These are phyloP conservation scores for Suhomyces kunorum DNA, from an alignment of 1,139 yeast species.

Conservation along the genomic window DNA sequence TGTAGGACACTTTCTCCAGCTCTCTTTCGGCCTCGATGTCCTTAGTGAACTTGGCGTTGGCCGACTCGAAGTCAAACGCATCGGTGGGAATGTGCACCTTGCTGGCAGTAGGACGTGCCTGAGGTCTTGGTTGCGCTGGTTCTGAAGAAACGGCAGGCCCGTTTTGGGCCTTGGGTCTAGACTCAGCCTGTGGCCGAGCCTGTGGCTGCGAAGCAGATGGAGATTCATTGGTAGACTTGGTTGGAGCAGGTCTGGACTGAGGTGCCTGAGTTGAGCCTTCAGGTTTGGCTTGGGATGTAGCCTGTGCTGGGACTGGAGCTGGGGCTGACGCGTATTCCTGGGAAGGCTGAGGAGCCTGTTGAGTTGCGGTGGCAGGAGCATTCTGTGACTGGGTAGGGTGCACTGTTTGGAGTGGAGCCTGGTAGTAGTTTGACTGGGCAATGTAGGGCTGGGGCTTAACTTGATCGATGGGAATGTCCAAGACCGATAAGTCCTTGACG, in stretches of 20 bases:
- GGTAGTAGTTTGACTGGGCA: constrained; percentile 17
- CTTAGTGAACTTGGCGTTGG: constrained; percentile 43
- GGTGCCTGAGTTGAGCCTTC: not conserved
- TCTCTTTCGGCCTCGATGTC: constrained; percentile 31
- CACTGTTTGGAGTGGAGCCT: constrained; percentile 17
- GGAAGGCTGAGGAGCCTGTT: constrained; percentile 23
- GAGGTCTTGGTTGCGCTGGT: constrained; percentile 20
- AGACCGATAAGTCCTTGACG: constrained; percentile 83
- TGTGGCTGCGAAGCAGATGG: constrained; percentile 1
- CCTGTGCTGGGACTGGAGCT: constrained; percentile 11
- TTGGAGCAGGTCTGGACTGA: constrained; percentile 5
- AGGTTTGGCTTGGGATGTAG: constrained; percentile 13
- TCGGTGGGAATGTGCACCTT: constrained; percentile 24
- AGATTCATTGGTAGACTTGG: constrained; percentile 4
- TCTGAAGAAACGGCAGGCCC: constrained; percentile 1
- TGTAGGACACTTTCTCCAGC: constrained; percentile 21
- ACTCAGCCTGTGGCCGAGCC: constrained; percentile 8
- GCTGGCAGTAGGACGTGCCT: constrained; percentile 15
- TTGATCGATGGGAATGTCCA: constrained; percentile 64
- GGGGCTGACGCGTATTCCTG: constrained; percentile 20
- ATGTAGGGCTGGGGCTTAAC: constrained; percentile 41
- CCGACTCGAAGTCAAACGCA: constrained; percentile 57
- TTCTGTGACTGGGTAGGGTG: constrained; percentile 19
- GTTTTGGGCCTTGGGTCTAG: constrained; percentile 7
- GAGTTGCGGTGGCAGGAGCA: constrained; percentile 18